A percentile compares a stretch with the other conserved stretches of the same genome.
These are phyloP conservation scores for Penicillium sp. DNA, from an alignment of 2,329 filamentous ascomycete species.

Conservation along the genomic window DNA sequence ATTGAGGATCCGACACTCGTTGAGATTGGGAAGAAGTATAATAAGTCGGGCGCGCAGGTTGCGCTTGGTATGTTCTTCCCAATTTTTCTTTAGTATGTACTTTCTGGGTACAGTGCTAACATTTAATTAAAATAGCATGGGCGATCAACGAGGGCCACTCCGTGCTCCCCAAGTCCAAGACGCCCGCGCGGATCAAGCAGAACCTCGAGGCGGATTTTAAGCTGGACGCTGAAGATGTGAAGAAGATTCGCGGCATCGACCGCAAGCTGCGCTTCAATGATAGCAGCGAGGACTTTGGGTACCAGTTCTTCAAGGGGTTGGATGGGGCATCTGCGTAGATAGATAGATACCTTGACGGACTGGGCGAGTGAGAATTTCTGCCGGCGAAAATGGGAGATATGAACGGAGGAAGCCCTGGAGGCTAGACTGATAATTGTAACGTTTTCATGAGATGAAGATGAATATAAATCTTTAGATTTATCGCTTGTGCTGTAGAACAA, in stretches of 20 bases:
- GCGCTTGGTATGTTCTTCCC: constrained; percentile 53
- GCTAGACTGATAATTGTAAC: too few species aligned
- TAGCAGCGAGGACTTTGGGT: constrained; percentile 60
- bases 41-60: constrained; percentile 57
- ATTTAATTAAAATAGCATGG: constrained; percentile 49
- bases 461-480: too few species aligned
- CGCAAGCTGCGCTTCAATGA: constrained; percentile 69
- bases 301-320: constrained; percentile 62
- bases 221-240: constrained; percentile 61
- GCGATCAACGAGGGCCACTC: constrained; percentile 56
- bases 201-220: constrained; percentile 62
- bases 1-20: constrained; percentile 57
- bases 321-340: constrained; percentile 48
- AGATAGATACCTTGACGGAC: too few species aligned
- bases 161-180: constrained; percentile 61
- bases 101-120: background rate
- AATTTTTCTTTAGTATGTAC: background rate
- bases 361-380: too few species aligned
- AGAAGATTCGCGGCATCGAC: constrained; percentile 60
- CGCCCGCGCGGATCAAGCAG: constrained; percentile 45
- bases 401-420: too few species aligned
- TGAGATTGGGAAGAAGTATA: constrained; percentile 58
- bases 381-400: background rate
- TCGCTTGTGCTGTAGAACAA: background rate
- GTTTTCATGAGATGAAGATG: too few species aligned